These are phyloP conservation scores for Albugo candida DNA, from an alignment of 352 stramenopile species.

Conservation along the genomic window DNA sequence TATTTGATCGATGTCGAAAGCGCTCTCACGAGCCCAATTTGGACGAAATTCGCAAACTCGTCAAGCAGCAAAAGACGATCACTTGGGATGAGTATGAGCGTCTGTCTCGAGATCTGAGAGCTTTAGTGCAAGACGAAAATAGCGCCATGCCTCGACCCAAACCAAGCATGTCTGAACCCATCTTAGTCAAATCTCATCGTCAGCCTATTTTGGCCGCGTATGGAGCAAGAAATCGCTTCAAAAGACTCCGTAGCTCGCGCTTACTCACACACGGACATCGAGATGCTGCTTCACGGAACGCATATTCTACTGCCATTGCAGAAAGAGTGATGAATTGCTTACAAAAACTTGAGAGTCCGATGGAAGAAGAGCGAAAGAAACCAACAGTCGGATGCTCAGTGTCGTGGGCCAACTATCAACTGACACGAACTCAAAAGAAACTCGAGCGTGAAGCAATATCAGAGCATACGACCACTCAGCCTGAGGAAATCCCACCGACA, in stretches of 20 bases:
- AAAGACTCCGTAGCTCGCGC: slow-evolving; percentile 22
- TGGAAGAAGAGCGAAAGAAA: slow-evolving; percentile 52
- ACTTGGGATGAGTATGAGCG: slow-evolving; percentile 56
- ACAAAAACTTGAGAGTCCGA: slow-evolving; percentile 61
- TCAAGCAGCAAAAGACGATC: slow-evolving; percentile 65
- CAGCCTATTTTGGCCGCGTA: not conserved
- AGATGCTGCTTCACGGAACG: slow-evolving; percentile 29
- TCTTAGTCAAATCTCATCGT: not conserved
- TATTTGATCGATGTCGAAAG: no score
- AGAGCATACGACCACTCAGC: not conserved
- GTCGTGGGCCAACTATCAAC: slow-evolving; percentile 74
- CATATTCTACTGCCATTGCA: slow-evolving; percentile 51
- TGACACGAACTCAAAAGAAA: slow-evolving; percentile 22
- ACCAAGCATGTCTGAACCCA: slow-evolving; percentile 25
- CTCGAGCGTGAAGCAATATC: not conserved
- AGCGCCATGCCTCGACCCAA: slow-evolving; percentile 32
- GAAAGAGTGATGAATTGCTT: slow-evolving; percentile 66
- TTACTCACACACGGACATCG: slow-evolving; percentile 51
- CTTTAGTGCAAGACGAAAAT: slow-evolving; percentile 18
- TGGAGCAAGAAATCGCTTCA: not conserved
- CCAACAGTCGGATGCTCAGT: slow-evolving; percentile 54
- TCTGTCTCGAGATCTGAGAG: slow-evolving; percentile 35
- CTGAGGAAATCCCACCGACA: slow-evolving; percentile 27
- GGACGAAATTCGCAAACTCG: slow-evolving; percentile 7
- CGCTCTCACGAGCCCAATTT: no score